Base-by-base conservation (phyloP, 148 eudicot species). In the Camellia japonica region DNA sequence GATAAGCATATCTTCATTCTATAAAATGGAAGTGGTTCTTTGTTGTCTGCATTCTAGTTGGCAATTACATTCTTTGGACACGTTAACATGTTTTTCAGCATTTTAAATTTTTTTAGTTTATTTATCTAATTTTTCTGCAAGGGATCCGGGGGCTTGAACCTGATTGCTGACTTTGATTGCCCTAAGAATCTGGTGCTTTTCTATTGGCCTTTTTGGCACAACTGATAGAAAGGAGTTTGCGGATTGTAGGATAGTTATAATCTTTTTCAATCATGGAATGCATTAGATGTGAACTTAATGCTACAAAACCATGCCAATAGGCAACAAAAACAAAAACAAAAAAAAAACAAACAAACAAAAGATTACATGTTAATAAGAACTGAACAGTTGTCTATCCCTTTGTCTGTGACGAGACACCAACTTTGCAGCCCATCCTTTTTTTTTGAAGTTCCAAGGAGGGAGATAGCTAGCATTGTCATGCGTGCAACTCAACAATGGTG, bases 331-430 rank as follows among this genome's bases (percentile, higher is more conserved):
- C 3, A 9, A 1, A 49, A 49, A 49, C 3, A 11, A 55, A 43
- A 2, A 46, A 44, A 68, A 18, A 7, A 4, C 0, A 49, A 43
- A 16, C 23, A 18, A 14, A 30, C 4, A 58, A 30, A 74, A 7
- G 10, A 18, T n/a, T 59, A 13, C 38, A 7, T 41, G 41, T 42
- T 52, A 16, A 74, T 11, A n/a, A 74, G 11, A 20, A 74, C 16
- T 74, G 54, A 58, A 58, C 16, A 74, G 54, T 76, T 52, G 51
- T 71, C 55, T 62, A 46, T 76, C 54, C 78, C 71, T 19, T 68
- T 30, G 72, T 52, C 72, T 44, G 44, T 68, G 47, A 44, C 44
- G 51, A 42, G 52, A 44, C 72, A 43, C 19, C 19, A 43, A 68
- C 3, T 68, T 68, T 44, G 6, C n/a, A 68, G 7, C 19, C 68